Base-by-base conservation (phyloP, 73 alveolate genomes). In the Stentor roeselii region DNA sequence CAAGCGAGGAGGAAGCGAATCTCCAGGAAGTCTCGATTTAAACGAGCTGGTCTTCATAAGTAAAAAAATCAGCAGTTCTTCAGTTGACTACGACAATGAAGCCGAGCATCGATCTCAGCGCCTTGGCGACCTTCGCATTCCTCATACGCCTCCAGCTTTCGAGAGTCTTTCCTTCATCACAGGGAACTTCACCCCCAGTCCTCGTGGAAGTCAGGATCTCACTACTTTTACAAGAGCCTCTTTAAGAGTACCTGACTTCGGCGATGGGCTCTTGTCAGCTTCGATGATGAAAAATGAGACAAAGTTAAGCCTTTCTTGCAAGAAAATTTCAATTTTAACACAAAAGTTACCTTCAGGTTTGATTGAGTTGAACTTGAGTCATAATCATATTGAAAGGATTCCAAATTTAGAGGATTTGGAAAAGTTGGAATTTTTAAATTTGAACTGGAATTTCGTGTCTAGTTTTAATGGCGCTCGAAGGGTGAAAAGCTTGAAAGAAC, bases 11-110 rank as follows among this genome's bases (percentile, higher is more conserved):
- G 67, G 21, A 67, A 21, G 50, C 0, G 35, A 58, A 58, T 27
- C 42, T 40, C 80, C 80, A 67, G 37, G 80, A 67, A 67, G 80
- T 67, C 21, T 67, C 14, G 80, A 67, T 67, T 67, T 67, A 34
- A 67, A 67, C 34, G 80, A 67, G 41, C 80, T 67, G 0, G 80
- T 67, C 0, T 67, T 30, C 34, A 67, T 67, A 21, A 67, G 37
- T 2, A 67, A n/a, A n/a, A 58, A 58, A 31, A 36, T 67, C 34
- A 67, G 80, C 2, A 21, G 41, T 0, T 21, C n/a, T 30, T 67
- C 80, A 27, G 15, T 58, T 21, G 74, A 58, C 15, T n/a, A n/a
- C n/a, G 80, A 21, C 27, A 21, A 67, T 1, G 80, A 67, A 2
- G 27, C 37, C 34, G 80, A 67, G 2, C 41, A 21, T 21, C 21